Evolutionary conservation across 2,329 filamentous ascomycete species (phyloP).

Genomic region (Monosporascus sp.): DNA sequence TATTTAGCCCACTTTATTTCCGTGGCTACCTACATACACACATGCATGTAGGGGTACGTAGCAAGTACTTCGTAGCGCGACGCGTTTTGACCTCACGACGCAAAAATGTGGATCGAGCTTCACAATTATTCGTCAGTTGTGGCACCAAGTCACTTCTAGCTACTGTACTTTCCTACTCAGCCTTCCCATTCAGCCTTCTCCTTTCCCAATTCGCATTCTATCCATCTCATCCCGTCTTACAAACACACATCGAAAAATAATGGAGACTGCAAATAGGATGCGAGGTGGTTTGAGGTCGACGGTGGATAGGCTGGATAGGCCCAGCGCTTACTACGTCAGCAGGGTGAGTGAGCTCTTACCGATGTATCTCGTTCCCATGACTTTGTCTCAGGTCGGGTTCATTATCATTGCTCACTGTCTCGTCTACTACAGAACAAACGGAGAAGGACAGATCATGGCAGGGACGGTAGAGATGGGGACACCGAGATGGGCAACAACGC

Average conservation of each 20-base stretch:
- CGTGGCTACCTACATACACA: background rate
- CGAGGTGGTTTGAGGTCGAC: constrained; percentile 54
- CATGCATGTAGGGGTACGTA: background rate
- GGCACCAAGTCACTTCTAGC: background rate
- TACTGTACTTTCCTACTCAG: background rate
- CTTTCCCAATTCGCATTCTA: background rate
- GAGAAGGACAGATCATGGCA: constrained; percentile 49
- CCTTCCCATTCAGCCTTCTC: background rate
- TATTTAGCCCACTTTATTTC: background rate
- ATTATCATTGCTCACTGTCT: constrained; percentile 2
- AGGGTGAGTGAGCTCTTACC: constrained; percentile 52
- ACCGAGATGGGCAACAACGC: constrained; percentile 34
- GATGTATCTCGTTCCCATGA: too few relatives aligned
- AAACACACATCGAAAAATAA: background rate
- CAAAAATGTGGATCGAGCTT: background rate
- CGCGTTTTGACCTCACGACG: background rate
- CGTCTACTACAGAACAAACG: constrained; percentile 58
- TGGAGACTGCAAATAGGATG: constrained; percentile 31
- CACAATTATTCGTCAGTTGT: background rate
- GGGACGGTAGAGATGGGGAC: constrained; percentile 51
- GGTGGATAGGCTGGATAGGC: constrained; percentile 86
- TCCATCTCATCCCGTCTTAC: background rate
- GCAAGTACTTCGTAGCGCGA: background rate
- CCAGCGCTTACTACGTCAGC: constrained; percentile 86
- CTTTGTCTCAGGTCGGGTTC: too few relatives aligned